Evolutionary conservation across 2,329 filamentous ascomycete species (phyloP), one percentile per base, ranked within the genome.

Genomic region (Colletotrichum sp.): DNA sequence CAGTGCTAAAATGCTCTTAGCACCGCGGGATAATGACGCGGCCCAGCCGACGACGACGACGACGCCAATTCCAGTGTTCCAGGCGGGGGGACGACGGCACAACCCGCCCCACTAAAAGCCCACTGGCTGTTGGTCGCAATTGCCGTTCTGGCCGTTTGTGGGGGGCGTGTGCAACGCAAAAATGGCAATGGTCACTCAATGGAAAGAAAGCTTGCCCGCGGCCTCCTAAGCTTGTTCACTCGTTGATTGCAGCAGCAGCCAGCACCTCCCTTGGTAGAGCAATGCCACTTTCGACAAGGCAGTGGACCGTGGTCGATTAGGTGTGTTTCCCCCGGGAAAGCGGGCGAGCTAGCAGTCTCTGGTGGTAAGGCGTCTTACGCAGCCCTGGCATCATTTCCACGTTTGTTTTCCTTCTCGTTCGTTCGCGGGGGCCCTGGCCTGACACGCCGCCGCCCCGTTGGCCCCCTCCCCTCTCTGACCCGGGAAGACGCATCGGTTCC

Each of bases 21-120:
- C 39, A 57, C 4, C 24, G 64, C 24, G 64, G 44, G 39, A 64
- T 64, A 44, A 74, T 76, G 74, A 76, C 74, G 64, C 73, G 73
- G 73, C 73, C 70, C 70, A 69, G 70, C 49, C 62, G 52, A 66
- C 66, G 36, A 44, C 30, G 18, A 34, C 55, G 55, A 59, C 44
- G 44, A 52, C 44, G 44, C 55, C 55, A n/a, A 24, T 59, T 68
- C 24, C 36, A 39, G 16, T 36, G 15, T 21, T 18, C 21, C 55
- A 30, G 24, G 39, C 28, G 16, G 49, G 8, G 30, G 44, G 44
- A 52, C 44, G 10, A 49, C 73, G 44, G 60, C 59, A 24, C 59
- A 28, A 9, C 49, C 64, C 28, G 49, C 15, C 59, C 63, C 57
- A 36, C 64, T 26, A 34, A 24, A 26, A 21, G 13, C 16, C 34